These are phyloP conservation scores for Tolypocladium cylindrosporum DNA, from an alignment of 2,329 filamentous ascomycete species.

Conservation along the genomic window DNA sequence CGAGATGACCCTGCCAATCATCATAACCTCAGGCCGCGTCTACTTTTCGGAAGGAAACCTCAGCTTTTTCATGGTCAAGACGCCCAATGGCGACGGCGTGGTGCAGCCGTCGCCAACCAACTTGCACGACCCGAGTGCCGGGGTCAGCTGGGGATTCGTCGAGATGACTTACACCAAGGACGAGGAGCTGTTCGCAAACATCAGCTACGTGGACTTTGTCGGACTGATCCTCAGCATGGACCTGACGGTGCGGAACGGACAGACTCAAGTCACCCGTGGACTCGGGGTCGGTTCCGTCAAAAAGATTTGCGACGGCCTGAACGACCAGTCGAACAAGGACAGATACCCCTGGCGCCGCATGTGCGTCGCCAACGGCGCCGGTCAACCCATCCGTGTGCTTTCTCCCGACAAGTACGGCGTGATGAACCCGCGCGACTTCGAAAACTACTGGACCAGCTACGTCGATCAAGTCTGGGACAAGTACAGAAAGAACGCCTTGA, in stretches of 20 bases:
- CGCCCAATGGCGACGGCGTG: slow-evolving; percentile 21
- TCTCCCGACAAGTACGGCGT: slow-evolving; percentile 31
- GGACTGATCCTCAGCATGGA: slow-evolving; percentile 40
- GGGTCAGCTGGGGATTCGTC: slow-evolving; percentile 38
- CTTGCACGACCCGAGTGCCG: slow-evolving; percentile 29
- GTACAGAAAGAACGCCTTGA: slow-evolving; percentile 26
- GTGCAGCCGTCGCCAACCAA: slow-evolving; percentile 39
- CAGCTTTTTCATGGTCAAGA: slow-evolving; percentile 29
- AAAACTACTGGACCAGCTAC: slow-evolving; percentile 33
- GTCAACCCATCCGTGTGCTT: slow-evolving; percentile 31
- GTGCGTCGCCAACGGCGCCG: slow-evolving; percentile 26
- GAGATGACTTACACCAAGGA: slow-evolving; percentile 34
- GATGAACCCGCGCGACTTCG: slow-evolving; percentile 23
- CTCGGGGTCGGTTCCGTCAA: slow-evolving; percentile 24
- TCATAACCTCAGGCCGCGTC: slow-evolving; percentile 30
- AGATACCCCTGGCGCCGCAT: slow-evolving; percentile 32
- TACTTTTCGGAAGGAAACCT: slow-evolving; percentile 34
- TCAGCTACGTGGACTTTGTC: slow-evolving; percentile 42
- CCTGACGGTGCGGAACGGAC: slow-evolving; percentile 22
- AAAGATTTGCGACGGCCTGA: slow-evolving; percentile 30
- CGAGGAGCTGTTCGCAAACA: slow-evolving; percentile 33
- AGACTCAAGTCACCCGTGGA: slow-evolving; percentile 27
- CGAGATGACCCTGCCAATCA: slow-evolving; percentile 27
- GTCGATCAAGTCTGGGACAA: slow-evolving; percentile 35
- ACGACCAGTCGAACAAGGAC: slow-evolving; percentile 24